Evolutionary conservation across 495 filamentous ascomycete species (phyloP), one percentile per base, ranked within the genome.

Genomic region (Trichocladium uniseriatum): DNA sequence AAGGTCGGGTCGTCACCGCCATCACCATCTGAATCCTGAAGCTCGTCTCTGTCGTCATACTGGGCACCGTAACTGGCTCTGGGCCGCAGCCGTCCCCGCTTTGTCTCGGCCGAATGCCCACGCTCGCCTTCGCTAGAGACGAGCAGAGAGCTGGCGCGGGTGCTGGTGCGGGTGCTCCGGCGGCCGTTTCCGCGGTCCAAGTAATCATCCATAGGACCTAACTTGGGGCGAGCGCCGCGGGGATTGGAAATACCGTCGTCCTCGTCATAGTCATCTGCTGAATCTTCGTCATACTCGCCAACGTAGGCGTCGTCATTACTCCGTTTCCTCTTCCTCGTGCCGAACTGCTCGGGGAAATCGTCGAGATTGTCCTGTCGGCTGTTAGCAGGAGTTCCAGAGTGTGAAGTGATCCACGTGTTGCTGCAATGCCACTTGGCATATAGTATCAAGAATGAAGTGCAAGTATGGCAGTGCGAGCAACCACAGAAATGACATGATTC

Each of bases 11-110:
- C 58, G 10, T 61, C 55, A n/a, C n/a, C n/a, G 19, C 55, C 53
- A n/a, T 69, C 53, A 1, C 58, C 56, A 39, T 59, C 58, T 13
- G 61, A 62, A 1, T 57, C 59, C 15, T 71, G 71, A 8, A 76
- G 59, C 37, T 74, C 69, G 46, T 74, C 71, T 13, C 58, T 58
- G 20, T 74, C 74, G 5, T 72, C 61, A 22, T 69, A 64, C 5
- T 55, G 42, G 16, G 28, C 19, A 14, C 18, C 35, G 6, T 43
- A 22, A 38, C 21, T 48, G 24, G 20, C 21, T 44, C 49, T 35
- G 14, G 42, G 43, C 18, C 46, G 41, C 29, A 48, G 38, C 2
- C 45, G 36, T 21, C 39, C n/a, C 16, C 52, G 48, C 5, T 37
- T 38, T 9, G 40, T 35, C 43, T 39, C 36, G 18, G 20, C 32